Conservation (phyloP, 441 rosid genomes). For the Gossypium davidsonii region DNA sequence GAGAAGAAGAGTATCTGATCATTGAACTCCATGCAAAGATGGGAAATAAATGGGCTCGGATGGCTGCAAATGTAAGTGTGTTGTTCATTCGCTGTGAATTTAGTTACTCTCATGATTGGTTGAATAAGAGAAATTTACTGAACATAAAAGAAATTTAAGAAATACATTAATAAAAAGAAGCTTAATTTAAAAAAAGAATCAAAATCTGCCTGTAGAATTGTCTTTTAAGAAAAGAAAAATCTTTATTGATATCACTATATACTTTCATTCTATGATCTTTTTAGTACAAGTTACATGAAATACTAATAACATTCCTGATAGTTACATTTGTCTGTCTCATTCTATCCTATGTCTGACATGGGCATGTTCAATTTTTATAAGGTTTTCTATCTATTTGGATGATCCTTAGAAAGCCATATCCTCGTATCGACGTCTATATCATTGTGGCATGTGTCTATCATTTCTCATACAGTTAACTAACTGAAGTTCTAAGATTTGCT, state of each 20-base stretch:
- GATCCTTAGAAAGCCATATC: neutral
- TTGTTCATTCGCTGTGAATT: neutral
- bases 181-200: neutral
- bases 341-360: neutral
- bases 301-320: neutral
- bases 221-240: no score
- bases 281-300: neutral
- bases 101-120: neutral
- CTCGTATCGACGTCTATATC: neutral
- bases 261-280: neutral
- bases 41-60: constrained; percentile 99
- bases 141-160: neutral
- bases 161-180: neutral
- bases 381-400: neutral
- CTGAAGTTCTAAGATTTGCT: neutral
- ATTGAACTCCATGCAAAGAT: constrained; percentile 84
- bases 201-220: neutral
- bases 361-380: neutral
- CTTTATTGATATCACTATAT: neutral
- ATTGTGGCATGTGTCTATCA: neutral
- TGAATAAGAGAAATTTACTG: neutral
- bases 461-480: neutral
- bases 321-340: neutral
- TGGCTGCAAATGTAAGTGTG: constrained; percentile 90
- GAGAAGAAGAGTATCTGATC: constrained; percentile 77